phyloP scores from a whole-genome alignment of 352 stramenopile species.

The Phytophthora rubi region DNA sequence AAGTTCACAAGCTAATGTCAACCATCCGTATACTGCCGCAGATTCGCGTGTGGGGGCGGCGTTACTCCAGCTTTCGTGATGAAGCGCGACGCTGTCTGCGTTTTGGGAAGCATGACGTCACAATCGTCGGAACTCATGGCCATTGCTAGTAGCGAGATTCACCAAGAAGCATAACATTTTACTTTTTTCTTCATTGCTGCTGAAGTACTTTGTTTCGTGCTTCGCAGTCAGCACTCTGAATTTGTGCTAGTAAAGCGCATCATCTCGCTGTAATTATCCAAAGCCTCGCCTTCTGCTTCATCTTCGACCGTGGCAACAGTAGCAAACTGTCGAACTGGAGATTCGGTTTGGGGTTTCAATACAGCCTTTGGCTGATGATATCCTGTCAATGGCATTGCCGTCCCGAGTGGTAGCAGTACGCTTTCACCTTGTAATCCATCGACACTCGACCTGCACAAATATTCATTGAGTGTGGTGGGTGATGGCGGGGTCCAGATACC shows the following conservation, averaged over 20 bases:
- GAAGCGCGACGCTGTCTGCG: constrained; percentile 52
- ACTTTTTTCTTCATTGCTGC: background rate
- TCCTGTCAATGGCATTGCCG: constrained; percentile 2
- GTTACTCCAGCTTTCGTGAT: constrained; percentile 57
- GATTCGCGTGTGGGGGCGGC: constrained; percentile 49
- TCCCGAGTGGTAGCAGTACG: constrained; percentile 47
- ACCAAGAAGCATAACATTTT: constrained; percentile 7
- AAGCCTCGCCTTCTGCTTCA: background rate
- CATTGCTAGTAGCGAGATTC: constrained; percentile 12
- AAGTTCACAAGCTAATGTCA: background rate
- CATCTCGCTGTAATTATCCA: constrained; percentile 52
- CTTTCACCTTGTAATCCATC: constrained; percentile 40
- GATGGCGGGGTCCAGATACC: background rate
- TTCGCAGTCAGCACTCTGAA: too few relatives aligned
- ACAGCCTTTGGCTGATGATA: constrained; percentile 1
- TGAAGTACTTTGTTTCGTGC: background rate
- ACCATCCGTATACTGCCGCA: constrained; percentile 16
- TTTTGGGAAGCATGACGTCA: constrained; percentile 54
- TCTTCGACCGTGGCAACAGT: background rate
- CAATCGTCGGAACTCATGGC: constrained; percentile 33
- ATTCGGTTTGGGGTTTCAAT: background rate
- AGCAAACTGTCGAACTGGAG: constrained; percentile 2
- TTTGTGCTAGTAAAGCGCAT: constrained; percentile 27
- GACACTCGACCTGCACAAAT: constrained; percentile 8
- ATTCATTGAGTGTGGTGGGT: background rate